phyloP scores from a whole-genome alignment of 768 basidiomycete species.

The Mycena filopes region DNA sequence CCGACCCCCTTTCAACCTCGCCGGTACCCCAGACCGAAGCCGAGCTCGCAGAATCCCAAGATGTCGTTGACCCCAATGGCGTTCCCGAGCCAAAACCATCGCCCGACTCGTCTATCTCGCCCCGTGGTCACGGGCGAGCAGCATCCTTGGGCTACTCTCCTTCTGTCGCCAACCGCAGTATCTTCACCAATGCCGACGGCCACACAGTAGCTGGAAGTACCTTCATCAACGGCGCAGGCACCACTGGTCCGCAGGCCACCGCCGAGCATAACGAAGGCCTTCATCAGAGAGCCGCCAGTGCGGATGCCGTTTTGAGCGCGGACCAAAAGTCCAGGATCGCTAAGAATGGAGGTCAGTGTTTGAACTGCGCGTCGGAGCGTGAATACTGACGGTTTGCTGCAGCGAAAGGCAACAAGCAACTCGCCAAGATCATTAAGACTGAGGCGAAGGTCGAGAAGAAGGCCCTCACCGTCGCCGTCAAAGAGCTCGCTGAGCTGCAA shows the following conservation, averaged over 20 bases:
- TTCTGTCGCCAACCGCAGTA: constrained; percentile 42
- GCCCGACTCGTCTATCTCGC: constrained; percentile 12
- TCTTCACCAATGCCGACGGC: constrained; percentile 48
- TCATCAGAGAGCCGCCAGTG: constrained; percentile 54
- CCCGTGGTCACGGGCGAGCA: constrained; percentile 28
- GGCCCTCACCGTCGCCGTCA: constrained; percentile 67
- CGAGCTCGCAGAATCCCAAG: constrained; percentile 14
- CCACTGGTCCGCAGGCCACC: constrained; percentile 57
- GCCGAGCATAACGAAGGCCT: constrained; percentile 54
- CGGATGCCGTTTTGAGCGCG: constrained; percentile 58
- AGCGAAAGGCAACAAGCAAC: constrained; percentile 69
- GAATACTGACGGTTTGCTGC: constrained; percentile 5
- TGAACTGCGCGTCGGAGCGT: background rate
- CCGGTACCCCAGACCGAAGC: constrained; percentile 11
- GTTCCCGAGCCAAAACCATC: constrained; percentile 12
- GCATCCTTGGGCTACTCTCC: constrained; percentile 36
- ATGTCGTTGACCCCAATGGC: constrained; percentile 19
- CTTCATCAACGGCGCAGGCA: constrained; percentile 66
- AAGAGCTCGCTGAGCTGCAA: constrained; percentile 75
- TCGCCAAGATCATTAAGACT: constrained; percentile 75
- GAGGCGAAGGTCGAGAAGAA: constrained; percentile 78
- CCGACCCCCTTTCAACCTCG: background rate
- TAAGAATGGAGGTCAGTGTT: constrained; percentile 61
- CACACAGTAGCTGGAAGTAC: constrained; percentile 47
- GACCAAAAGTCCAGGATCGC: constrained; percentile 62